Evolutionary conservation across 176 grass and related monocot species (phyloP), one percentile per base, ranked within the genome.

Genomic region (Cenchrus americanus): DNA sequence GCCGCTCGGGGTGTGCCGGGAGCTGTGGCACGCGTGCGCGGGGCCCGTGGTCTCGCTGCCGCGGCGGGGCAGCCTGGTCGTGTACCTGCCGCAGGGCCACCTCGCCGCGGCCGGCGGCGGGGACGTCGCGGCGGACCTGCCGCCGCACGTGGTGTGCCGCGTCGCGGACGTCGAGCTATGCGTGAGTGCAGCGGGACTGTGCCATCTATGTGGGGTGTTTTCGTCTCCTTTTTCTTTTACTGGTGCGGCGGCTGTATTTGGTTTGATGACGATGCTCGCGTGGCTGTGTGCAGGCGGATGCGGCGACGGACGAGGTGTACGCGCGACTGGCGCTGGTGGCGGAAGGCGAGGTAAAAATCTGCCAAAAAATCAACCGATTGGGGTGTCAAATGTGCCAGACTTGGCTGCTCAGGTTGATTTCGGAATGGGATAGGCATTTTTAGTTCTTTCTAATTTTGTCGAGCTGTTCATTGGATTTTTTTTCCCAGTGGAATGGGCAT

Each of bases 41-140:
- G 96, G 96, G 17, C 96, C 93, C 0, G 62, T 93, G 60, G 87
- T 94, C 46, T 89, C 86, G 77, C 93, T 99, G 58, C 96, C 96
- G 13, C 89, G 90, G 60, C 91, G 89, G 86, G 93, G 93, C n/a
- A 89, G 91, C 82, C 75, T 77, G 6, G 86, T 99, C 62, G 93
- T 99, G 42, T 99, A 99, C 87, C 92, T 99, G 86, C 96, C 96
- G 67, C 96, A 99, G 75, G 96, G 86, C n/a, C 93, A 99, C 81
- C 83, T 99, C 48, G 93, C 94, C 0, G 91, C 90, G 40, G 80
- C 92, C 22, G 84, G 81, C 14, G 75, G 44, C 12, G 90, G 63
- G 46, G 89, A 83, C 18, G 67, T 84, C 30, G 51, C 85, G 6
- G 73, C 83, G 72, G 85, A 82, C 51, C 84, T 93, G 68, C 86